Evolutionary conservation across 306 rosid species (phyloP), one percentile per base, ranked within the genome.

Genomic region (Gastrolobium villosum): DNA sequence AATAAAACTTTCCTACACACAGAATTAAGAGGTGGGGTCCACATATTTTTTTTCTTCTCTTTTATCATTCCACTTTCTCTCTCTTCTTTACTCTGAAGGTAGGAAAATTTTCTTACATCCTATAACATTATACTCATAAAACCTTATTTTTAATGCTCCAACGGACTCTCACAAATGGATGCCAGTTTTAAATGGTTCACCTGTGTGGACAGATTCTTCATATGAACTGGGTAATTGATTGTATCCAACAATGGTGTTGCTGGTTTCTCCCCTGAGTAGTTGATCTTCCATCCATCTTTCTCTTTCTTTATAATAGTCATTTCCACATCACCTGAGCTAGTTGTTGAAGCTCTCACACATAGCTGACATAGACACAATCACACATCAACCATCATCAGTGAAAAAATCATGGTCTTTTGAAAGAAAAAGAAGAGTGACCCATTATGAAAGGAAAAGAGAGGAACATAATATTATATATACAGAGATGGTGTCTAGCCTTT

Each of bases 171-270:
- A 64, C 48, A 50, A 63, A 60, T 6, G 37, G 41, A 41, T 14
- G 5, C 7, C 10, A 37, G 39, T 28, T 79, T 30, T 3, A 35
- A 52, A 50, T 49, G 34, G 8, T 73, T 43, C 82, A 94, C 98
- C 94, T 88, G 78, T 61, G 79, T 10, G 57, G 89, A 78, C 6
- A 94, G 83, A 79, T 89, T 92, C 85, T 94, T 94, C 92, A 92
- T 92, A 79, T 94, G 99, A 84, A 44, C 65, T 8, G 99, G 99
- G 70, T 81, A 74, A 52, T 92, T 90, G 83, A 94, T 32, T 37
- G 95, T 89, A 84, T 92, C 99, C 89, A 94, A 85, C 82, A 94
- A 84, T 53, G 97, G 97, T 10, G 97, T 90, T 13, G 20, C 59
- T 5, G 99, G 99, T 85, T 87, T 92, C 59, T 88, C 80, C 0